Base-by-base conservation (phyloP, 176 grass and related monocot genomes). In the Bolboschoenus planiculmis region DNA sequence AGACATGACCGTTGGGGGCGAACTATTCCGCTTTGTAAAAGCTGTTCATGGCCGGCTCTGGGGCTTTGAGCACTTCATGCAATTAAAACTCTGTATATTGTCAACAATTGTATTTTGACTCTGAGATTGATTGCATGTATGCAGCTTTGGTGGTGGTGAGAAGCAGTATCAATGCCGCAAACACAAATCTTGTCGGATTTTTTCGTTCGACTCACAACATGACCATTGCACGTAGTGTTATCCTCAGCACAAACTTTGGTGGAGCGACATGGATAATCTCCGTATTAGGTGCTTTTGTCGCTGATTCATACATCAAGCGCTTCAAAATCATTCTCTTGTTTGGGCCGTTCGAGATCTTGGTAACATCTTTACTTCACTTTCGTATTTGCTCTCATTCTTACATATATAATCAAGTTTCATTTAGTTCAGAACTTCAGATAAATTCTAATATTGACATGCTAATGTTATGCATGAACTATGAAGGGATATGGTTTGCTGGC, bases 401-500 rank as follows among this genome's bases (percentile, higher is more conserved):
- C 29, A 34, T 64, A 64, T 18, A 20, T 16, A 7, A 37, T n/a
- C 1, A 29, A 10, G n/a, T n/a, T 37, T 20, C 9, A 10, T 66
- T 20, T 29, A 36, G 16, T 20, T 66, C 5, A 20, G 62, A 66
- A 66, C n/a, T 36, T 66, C 15, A 66, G 15, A 66, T 2, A 66
- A 2, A 37, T 36, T 36, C 0, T 20, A 31, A 66, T 5, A 70
- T 70, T 42, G 23, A 70, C 37, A n/a, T n/a, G 36, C 37, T 72
- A 36, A 70, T 72, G 1, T 42, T 26, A 72, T 34, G 8, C 3
- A 34, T 26, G n/a, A n/a, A n/a, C n/a, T n/a, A 59, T 68, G 39
- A 77, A 89, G 88, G 88, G 84, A 46, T 86, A 79, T 56, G 79
- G 43, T 78, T 83, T 89, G 58, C 84, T 89, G 24, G 88, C 78